Evolutionary conservation across 176 grass and related monocot genomes (phyloP).

Genomic region (Saccharum officinarum): DNA sequence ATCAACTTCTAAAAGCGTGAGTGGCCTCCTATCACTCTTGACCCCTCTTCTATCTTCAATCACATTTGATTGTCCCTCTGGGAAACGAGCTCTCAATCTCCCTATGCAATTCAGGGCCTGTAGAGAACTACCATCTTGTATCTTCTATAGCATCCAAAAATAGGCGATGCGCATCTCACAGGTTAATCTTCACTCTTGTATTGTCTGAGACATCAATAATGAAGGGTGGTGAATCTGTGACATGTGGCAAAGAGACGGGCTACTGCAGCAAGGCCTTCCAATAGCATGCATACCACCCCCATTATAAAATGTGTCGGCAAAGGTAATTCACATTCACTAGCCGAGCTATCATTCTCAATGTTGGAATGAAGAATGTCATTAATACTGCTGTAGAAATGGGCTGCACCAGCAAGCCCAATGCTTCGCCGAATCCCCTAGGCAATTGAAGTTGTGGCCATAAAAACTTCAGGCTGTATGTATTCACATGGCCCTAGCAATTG

Average conservation of each 20-base stretch:
- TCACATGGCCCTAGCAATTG: no score
- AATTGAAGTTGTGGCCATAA: no score
- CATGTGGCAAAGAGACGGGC: neutral
- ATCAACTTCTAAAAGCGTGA: neutral
- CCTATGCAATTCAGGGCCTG: neutral
- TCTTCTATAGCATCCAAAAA: neutral
- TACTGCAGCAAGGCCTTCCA: neutral
- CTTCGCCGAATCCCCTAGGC: no score
- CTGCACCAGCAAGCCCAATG: no score
- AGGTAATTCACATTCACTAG: no score
- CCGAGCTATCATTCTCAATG: no score
- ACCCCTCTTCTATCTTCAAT: neutral
- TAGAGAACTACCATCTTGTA: neutral
- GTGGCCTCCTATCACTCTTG: neutral
- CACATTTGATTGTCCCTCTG: neutral
- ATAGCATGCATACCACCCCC: neutral
- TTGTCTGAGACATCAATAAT: no score
- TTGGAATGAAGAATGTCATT: no score
- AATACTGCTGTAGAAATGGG: no score
- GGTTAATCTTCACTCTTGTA: neutral
- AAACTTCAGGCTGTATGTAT: no score
- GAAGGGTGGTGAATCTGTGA: neutral
- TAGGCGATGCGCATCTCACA: neutral
- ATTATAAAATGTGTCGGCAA: no score
- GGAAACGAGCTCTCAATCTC: neutral